Base-by-base conservation (phyloP, 257 asterid genomes). In the Verbena officinalis region DNA sequence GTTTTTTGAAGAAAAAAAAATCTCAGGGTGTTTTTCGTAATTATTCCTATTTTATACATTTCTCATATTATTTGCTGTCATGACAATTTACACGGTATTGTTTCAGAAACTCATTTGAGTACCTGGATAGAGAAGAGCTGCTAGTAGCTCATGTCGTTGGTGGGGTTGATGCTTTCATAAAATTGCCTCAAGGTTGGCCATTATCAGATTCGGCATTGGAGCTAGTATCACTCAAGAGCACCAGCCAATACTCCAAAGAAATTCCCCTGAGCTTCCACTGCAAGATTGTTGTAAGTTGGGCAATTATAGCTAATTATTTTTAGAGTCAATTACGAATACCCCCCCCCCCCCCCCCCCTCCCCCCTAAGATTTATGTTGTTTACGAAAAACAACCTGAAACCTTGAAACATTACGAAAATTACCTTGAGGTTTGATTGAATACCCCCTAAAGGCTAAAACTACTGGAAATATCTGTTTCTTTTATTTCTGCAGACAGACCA, bases 151-250 rank as follows among this genome's bases (percentile, higher is more conserved):
- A 84, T 73, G 57, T 89, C 81, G 78, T 79, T 36, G 95, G 95
- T 19, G 96, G 89, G 49, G 62, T 89, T 57, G 97, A 90, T 77
- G 97, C 95, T 75, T 79, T 84, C 78, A 73, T 93, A 65, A 90
- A 84, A 74, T 72, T 84, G 55, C 79, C 94, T 80, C 96, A 81
- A 60, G 94, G 95, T 59, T 93, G 98, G 98, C 98, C 98, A n/a
- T 43, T 86, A 15, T 77, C 77, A 52, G 76, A 78, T 68, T 65
- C 69, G 45, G 73, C 81, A n/a, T 73, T 93, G 83, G 84, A 77
- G 75, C 73, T 93, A 69, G 30, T 77, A 50, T 79, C 94, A 2
- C 94, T 93, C 60, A 85, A 87, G 81, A 81, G 87, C 80, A 71
- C 94, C 14, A 84, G 75, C 74, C 85, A 77, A 68, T 44, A 71